phyloP scores from a whole-genome alignment of 1,284 basidiomycete species.

The Coniferiporia weirii region DNA sequence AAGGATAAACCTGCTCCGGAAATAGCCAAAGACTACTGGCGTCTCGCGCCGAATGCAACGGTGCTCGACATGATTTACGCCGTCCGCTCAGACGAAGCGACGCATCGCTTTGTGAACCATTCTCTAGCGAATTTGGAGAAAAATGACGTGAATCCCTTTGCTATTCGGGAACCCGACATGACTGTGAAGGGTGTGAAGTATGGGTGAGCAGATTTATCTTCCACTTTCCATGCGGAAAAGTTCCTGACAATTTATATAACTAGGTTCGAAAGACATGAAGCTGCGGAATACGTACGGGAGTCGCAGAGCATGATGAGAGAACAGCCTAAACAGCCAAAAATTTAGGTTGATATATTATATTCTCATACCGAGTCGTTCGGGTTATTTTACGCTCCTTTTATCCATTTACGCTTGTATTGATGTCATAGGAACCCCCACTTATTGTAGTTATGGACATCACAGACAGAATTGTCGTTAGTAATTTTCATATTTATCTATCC shows the following conservation, averaged over 20 bases:
- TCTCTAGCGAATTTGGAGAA: constrained; percentile 80
- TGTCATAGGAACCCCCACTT: no score
- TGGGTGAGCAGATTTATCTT: constrained; percentile 46
- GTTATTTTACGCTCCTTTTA: no score
- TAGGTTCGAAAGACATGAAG: constrained; percentile 74
- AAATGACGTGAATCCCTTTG: constrained; percentile 88
- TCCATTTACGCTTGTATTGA: no score
- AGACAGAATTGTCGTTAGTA: no score
- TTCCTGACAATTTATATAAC: constrained; percentile 15
- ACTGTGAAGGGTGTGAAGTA: constrained; percentile 68
- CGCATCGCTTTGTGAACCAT: constrained; percentile 92
- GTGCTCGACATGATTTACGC: constrained; percentile 87
- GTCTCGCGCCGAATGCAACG: constrained; percentile 66
- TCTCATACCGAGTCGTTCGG: no score
- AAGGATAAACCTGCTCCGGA: constrained; percentile 69
- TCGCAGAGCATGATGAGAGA: constrained; percentile 31
- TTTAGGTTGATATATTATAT: no score
- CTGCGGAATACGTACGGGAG: constrained; percentile 58
- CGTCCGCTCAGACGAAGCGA: constrained; percentile 89
- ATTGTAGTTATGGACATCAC: no score
- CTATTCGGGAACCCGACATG: constrained; percentile 85
- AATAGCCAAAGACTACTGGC: constrained; percentile 95
- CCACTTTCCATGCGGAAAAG: constrained; percentile 1
- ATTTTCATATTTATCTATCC: no score
- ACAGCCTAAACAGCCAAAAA: not conserved